A percentile compares a stretch with the other conserved stretches of the same genome.
phyloP scores from a whole-genome alignment of 768 basidiomycete species.

The Trichaptum fuscoviolaceum region DNA sequence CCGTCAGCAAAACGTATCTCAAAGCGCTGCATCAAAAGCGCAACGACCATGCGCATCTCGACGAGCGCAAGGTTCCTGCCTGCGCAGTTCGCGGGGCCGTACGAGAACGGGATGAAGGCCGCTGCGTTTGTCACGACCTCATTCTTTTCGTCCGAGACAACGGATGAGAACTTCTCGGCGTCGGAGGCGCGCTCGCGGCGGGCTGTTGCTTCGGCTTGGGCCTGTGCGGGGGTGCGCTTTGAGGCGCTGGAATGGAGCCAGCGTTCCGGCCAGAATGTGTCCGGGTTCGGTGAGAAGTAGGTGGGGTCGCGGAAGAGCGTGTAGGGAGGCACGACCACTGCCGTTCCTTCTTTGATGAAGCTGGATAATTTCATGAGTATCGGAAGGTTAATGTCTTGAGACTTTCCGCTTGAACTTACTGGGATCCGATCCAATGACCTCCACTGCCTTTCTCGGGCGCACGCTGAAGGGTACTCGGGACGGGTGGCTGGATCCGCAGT shows the following conservation, averaged over 20 bases:
- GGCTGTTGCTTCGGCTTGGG: not conserved
- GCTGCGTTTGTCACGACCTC: constrained; percentile 19
- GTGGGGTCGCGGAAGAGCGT: constrained; percentile 38
- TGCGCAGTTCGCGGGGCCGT: constrained; percentile 36
- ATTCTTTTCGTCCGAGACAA: not conserved
- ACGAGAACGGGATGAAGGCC: constrained; percentile 40
- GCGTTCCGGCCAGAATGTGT: constrained; percentile 39
- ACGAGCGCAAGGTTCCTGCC: constrained; percentile 38
- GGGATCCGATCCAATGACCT: constrained; percentile 28
- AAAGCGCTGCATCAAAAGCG: constrained; percentile 32
- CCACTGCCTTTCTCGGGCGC: constrained; percentile 25
- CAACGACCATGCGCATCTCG: constrained; percentile 36
- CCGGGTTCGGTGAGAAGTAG: constrained; percentile 39
- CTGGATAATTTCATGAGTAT: constrained; percentile 17
- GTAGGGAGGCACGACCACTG: constrained; percentile 36
- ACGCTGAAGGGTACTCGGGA: constrained; percentile 36
- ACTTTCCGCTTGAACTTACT: constrained; percentile 19
- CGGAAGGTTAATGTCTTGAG: not conserved
- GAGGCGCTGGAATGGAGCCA: constrained; percentile 23
- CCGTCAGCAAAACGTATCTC: constrained; percentile 31
- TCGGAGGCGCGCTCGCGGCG: not conserved
- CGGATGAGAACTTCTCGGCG: not conserved
- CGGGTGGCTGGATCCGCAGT: constrained; percentile 39
- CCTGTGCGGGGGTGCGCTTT: not conserved
- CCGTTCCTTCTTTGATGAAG: constrained; percentile 38